Evolutionary conservation across 805 yeast genomes (phyloP).

Genomic region (Saccharomycopsis sp.): DNA sequence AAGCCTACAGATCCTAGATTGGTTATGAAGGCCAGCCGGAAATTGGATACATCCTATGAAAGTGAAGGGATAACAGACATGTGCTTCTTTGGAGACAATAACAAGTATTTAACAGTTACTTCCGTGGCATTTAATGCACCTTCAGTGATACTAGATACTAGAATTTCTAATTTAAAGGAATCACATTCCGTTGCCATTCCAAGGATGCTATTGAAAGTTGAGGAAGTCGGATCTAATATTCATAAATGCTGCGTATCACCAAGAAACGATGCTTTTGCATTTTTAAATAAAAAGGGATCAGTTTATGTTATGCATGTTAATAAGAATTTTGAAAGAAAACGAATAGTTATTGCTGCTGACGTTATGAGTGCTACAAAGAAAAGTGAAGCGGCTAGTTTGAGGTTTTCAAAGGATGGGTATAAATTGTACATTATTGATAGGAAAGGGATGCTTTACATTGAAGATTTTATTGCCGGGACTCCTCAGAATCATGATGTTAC

Average conservation of each 20-base stretch:
- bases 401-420: slow-evolving; percentile 77
- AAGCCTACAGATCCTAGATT: slow-evolving; percentile 59
- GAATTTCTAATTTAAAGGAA: slow-evolving; percentile 39
- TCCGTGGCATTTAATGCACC: slow-evolving; percentile 59
- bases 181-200: slow-evolving; percentile 44
- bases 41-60: slow-evolving; percentile 59
- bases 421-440: slow-evolving; percentile 70
- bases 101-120: slow-evolving; percentile 46
- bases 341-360: slow-evolving; percentile 64
- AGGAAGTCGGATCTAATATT: slow-evolving; percentile 75
- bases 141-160: slow-evolving; percentile 61
- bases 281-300: slow-evolving; percentile 70
- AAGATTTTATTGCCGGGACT: slow-evolving; percentile 82
- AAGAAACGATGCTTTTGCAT: slow-evolving; percentile 78
- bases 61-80: slow-evolving; percentile 87
- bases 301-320: slow-evolving; percentile 53
- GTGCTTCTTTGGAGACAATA: slow-evolving; percentile 61
- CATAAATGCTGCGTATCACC: slow-evolving; percentile 75
- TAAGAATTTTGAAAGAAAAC: slow-evolving; percentile 39
- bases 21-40: slow-evolving; percentile 60
- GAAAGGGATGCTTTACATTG: slow-evolving; percentile 69
- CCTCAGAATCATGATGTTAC: slow-evolving; percentile 65
- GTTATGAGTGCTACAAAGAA: slow-evolving; percentile 68
- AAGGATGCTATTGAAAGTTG: slow-evolving; percentile 51
- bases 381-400: slow-evolving; percentile 70